Base-by-base conservation (phyloP, 768 basidiomycete species). In the Tulasnella sp. region DNA sequence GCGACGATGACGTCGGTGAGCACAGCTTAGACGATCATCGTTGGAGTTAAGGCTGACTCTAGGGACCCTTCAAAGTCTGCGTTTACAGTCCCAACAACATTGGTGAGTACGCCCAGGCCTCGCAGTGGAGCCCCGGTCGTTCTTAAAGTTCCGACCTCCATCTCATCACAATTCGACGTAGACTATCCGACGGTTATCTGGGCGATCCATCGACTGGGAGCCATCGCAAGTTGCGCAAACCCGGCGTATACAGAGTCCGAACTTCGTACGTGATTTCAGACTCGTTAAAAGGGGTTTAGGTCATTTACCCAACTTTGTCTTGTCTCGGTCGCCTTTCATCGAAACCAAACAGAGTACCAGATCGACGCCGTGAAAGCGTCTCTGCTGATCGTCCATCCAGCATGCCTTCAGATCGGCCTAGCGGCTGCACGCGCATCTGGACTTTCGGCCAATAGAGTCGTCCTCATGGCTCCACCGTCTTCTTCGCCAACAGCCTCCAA, bases 401-500 rank as follows among this genome's bases (percentile, higher is more conserved):
- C 75, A 46, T 64, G 46, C 54, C 76, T 81, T 24, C 54, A 73
- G 18, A 80, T 72, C 7, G 81, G 81, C 18, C n/a, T 79, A 22
- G 76, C 46, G 31, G 81, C 82, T 81, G 72, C 83, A 83, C n/a
- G 84, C 82, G 75, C 82, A 79, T 16, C 83, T 81, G 41, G 77
- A 40, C 80, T 85, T 83, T 80, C 84, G 81, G 81, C 83, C 80
- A 48, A 84, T 80, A 37, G 83, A 16, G 77, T 82, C 16, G 69
- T 83, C n/a, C 41, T 82, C 82, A 58, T 72, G 77, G 64, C 78
- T 40, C 72, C 76, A 54, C 89, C 0, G 84, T 4, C 64, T 69
- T 69, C 64, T 69, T 93, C 6, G 28, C 50, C 80, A 24, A 41
- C 78, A 34, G 58, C 60, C 37, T 48, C 76, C n/a, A 48, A n/a